Evolutionary conservation across 179 eudicot species (phyloP), one percentile per base, ranked within the genome.

Genomic region (Vitellaria paradoxa): DNA sequence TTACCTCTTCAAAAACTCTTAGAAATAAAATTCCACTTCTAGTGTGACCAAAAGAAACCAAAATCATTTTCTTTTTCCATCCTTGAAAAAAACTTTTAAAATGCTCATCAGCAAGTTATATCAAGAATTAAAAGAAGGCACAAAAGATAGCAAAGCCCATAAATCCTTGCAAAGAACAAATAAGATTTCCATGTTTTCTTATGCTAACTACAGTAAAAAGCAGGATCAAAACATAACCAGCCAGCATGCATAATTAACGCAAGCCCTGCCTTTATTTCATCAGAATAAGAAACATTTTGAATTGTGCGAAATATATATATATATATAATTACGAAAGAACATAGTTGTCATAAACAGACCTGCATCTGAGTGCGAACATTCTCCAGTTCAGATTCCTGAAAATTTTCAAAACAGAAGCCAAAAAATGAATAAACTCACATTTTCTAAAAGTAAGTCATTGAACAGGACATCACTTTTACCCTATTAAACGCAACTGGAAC

Each of bases 341-440:
- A 2, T 8, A 50, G 55, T 50, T 2, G 12, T 50, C 55, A 6
- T 50, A 4, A 50, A 50, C 55, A 50, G 55, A 93, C 99, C 99
- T 93, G 97, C 81, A 91, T 89, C 75, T 93, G 97, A 0, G 97
- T 95, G 73, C 97, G 95, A 79, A 91, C 81, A 88, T 84, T 91
- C 89, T 93, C 99, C 85, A 93, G 84, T 80, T 93, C 98, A 0
- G 97, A 93, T 82, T 93, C 99, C 99, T 93, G 95, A 70, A 82
- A 77, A 61, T 65, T 40, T 24, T 23, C 47, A 73, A 77, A 26
- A 72, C 40, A 52, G 2, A 67, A 71, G 50, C 42, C 37, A 53
- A 11, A 53, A 12, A 65, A 24, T 47, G 65, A 17, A 13, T 64
- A 53, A 9, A 65, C 50, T 62, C 17, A 2, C 6, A 15, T 24